Base-by-base conservation (phyloP, 2,329 filamentous ascomycete genomes). In the Amphichorda felina region DNA sequence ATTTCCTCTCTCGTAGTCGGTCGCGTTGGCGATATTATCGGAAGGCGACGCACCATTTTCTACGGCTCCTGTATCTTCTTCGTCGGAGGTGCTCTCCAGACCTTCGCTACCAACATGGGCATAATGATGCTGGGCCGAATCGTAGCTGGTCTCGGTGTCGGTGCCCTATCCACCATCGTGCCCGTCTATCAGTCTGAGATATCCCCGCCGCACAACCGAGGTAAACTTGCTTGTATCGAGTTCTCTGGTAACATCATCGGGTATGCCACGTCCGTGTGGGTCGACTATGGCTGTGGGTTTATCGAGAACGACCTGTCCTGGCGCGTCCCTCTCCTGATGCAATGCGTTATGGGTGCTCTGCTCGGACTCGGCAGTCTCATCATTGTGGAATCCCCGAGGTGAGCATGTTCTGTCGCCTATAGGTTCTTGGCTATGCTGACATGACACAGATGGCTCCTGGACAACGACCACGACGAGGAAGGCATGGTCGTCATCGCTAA, bases 401-500 rank as follows among this genome's bases (percentile, higher is more conserved):
- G 63, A 50, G 61, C 41, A 8, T 25, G n/a, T 16, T 16, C n/a
- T 16, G 13, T 13, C 28, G n/a, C 8, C n/a, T 30, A 16, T 15
- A 16, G 8, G 28, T 15, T 15, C 4, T 15, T 15, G 14, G 16
- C 28, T n/a, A 15, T 15, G n/a, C n/a, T 60, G 45, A 59, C 59
- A 31, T 24, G 15, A 8, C 1, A n/a, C 26, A 91, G 89, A 64
- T 98, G 91, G 91, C 75, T 98, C 8, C 69, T 98, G 33, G 91
- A 98, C 54, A 94, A 94, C 53, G 91, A 98, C 48, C 84, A 95
- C 50, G 91, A 98, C 51, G 91, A 98, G 56, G 91, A 98, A 57
- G 91, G 91, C 36, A 95, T 98, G 60, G 81, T 95, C 19, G 91
- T 98, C 33, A 96, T 98, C 61, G 91, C 91, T 40, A 96, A 96